A percentile compares a stretch with the other conserved stretches of the same genome.
Conservation (phyloP, 2,329 filamentous ascomycete genomes). For the Diaporthe batatas region DNA sequence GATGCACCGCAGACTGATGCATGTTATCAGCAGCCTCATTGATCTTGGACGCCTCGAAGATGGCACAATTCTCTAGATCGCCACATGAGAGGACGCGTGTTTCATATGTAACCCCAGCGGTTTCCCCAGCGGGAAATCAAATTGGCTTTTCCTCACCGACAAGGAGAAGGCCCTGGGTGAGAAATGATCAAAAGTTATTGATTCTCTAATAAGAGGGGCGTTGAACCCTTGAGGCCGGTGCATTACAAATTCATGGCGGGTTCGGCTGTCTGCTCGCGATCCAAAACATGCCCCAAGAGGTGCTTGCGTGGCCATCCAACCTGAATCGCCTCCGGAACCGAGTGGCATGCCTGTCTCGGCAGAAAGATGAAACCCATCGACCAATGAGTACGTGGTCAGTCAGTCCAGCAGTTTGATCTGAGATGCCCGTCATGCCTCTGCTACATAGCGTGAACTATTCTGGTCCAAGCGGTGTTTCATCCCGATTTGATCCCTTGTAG, state of each 20-base stretch:
- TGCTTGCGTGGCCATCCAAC: conserved; percentile 29
- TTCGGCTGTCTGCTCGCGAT: conserved; percentile 7
- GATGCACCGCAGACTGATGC: no score
- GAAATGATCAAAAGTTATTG: not conserved
- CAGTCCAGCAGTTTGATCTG: conserved; percentile 26
- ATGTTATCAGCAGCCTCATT: not conserved
- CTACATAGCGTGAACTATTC: conserved; percentile 15
- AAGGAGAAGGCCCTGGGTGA: not conserved
- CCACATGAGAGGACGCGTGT: not conserved
- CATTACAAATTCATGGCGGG: conserved; percentile 10
- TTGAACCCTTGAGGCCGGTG: not conserved
- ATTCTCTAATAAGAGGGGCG: not conserved
- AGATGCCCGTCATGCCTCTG: conserved; percentile 27
- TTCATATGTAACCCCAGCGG: not conserved
- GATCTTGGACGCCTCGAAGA: not conserved
- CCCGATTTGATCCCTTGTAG: conserved; percentile 19
- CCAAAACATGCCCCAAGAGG: conserved; percentile 24
- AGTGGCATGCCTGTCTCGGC: not conserved
- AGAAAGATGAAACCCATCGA: conserved; percentile 24
- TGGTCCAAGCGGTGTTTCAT: conserved; percentile 33
- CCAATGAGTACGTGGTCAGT: conserved; percentile 18
- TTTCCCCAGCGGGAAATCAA: not conserved
- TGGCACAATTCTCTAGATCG: not conserved
- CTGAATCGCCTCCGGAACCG: conserved; percentile 21
- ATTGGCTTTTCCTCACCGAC: not conserved